phyloP scores from a whole-genome alignment of 2,329 filamentous ascomycete species.

The Fusarium tupiense region DNA sequence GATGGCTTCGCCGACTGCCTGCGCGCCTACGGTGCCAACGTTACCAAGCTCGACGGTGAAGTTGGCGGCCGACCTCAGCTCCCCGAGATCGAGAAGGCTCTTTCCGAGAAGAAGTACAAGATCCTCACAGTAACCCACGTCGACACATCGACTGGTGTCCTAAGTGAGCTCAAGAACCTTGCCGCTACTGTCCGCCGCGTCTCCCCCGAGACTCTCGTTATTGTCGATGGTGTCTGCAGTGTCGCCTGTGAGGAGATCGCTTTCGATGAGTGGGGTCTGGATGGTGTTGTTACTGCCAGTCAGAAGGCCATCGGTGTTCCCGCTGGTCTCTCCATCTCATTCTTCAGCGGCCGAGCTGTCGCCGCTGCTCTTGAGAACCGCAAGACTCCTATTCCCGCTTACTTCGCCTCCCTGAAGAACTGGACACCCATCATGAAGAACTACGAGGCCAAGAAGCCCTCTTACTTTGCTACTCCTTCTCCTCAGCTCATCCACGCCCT shows the following conservation, averaged over 20 bases:
- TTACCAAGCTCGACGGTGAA: slow-evolving; percentile 88
- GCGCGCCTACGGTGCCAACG: slow-evolving; percentile 87
- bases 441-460: slow-evolving; percentile 97
- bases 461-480: slow-evolving; percentile 96
- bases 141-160: slow-evolving; percentile 94
- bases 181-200: slow-evolving; percentile 85
- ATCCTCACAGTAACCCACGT: slow-evolving; percentile 94
- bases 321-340: slow-evolving; percentile 91
- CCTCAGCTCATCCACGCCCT: slow-evolving; percentile 94
- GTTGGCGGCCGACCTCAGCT: slow-evolving; percentile 90
- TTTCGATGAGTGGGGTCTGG: slow-evolving; percentile 94
- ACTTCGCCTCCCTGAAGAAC: slow-evolving; percentile 97
- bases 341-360: slow-evolving; percentile 91
- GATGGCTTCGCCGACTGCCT: slow-evolving; percentile 95
- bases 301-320: slow-evolving; percentile 98
- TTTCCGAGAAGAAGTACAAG: slow-evolving; percentile 94
- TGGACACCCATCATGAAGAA: slow-evolving; percentile 99
- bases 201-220: slow-evolving; percentile 88
- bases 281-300: slow-evolving; percentile 91
- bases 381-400: slow-evolving; percentile 83
- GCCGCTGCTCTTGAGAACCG: slow-evolving; percentile 76
- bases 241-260: slow-evolving; percentile 95
- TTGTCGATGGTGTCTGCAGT: slow-evolving; percentile 97
- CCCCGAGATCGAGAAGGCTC: slow-evolving; percentile 85
- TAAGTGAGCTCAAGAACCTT: slow-evolving; percentile 88